A percentile compares a stretch with the other conserved stretches of the same genome.
These are phyloP conservation scores for Polytrichum commune DNA, from an alignment of 225 moss, liverwort and hornwort species.

Conservation along the genomic window DNA sequence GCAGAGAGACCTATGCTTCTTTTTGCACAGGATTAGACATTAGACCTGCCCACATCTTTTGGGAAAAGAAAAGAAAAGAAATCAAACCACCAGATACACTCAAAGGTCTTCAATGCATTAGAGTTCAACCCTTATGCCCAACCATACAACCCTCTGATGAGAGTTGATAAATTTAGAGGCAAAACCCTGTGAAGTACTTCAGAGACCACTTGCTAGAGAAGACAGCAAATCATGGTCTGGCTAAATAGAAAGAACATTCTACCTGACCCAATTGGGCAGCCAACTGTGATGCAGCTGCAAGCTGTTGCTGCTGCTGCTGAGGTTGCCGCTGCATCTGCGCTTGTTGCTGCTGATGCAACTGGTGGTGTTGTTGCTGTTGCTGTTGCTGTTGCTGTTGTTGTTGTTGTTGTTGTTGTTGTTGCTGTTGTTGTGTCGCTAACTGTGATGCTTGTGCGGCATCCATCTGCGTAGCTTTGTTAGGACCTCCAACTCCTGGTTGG, in stretches of 20 bases:
- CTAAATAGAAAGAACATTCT: slow-evolving; percentile 5
- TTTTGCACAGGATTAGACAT: too few species aligned
- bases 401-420: slow-evolving; percentile 60
- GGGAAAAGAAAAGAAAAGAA: too few species aligned
- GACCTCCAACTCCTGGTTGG: slow-evolving; percentile 50
- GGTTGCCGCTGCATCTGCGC: slow-evolving; percentile 54
- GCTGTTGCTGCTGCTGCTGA: slow-evolving; percentile 71
- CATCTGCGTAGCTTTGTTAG: slow-evolving; percentile 63
- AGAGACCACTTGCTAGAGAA: too few species aligned
- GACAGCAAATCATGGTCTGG: too few species aligned
- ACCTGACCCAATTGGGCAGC: slow-evolving; percentile 80
- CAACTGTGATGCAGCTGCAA: slow-evolving; percentile 61
- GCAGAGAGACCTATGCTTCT: too few species aligned
- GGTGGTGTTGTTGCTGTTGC: slow-evolving; percentile 69
- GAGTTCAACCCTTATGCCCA: too few species aligned
- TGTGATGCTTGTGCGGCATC: slow-evolving; percentile 75
- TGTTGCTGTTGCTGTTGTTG: slow-evolving; percentile 59
- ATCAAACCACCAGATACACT: too few species aligned
- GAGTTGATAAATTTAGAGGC: too few species aligned
- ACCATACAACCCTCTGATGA: too few species aligned
- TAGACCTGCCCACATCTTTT: too few species aligned
- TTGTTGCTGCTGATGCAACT: slow-evolving; percentile 56
- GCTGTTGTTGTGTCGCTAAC: slow-evolving; percentile 59
- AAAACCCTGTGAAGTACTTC: too few species aligned
- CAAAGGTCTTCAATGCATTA: too few species aligned